Percentiles rank a stretch among this genome's conserved stretches.
These are phyloP conservation scores for Solanum piurae DNA, from an alignment of 257 asterid genomes.

Conservation along the genomic window DNA sequence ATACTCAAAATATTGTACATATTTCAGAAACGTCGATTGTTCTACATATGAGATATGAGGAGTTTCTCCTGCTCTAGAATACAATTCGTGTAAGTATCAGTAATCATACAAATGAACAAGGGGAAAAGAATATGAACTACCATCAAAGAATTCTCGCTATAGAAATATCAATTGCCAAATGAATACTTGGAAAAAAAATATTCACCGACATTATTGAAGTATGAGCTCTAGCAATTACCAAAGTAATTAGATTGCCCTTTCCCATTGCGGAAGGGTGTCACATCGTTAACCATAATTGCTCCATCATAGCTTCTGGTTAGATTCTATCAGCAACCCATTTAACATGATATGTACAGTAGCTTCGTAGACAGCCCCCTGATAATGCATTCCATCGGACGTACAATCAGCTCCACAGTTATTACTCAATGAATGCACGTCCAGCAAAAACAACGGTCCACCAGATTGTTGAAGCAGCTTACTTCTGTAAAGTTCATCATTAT, in stretches of 20 bases:
- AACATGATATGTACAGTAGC: conserved; percentile 72
- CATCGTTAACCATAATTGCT: neutral
- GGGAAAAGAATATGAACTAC: conserved; percentile 9
- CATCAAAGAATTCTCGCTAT: conserved; percentile 12
- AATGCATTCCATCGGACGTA: conserved; percentile 89
- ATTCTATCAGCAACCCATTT: conserved; percentile 81
- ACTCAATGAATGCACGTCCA: conserved; percentile 58
- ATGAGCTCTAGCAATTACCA: neutral
- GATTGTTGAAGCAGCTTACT: conserved; percentile 44
- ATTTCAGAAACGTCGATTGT: neutral
- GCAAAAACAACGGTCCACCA: conserved; percentile 63
- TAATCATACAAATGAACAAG: conserved; percentile 16
- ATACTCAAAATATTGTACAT: neutral
- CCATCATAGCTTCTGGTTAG: conserved; percentile 60
- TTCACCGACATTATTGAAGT: neutral
- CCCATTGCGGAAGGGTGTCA: neutral
- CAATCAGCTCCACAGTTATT: conserved; percentile 57
- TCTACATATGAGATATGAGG: conserved; percentile 5
- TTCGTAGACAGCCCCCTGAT: conserved; percentile 61
- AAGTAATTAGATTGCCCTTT: neutral
- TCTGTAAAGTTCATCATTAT: conserved; percentile 33
- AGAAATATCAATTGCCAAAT: conserved; percentile 10
- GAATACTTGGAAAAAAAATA: conserved; percentile 4
- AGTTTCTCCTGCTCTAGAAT: conserved; percentile 22
- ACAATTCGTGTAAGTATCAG: conserved; percentile 22